phyloP scores from a whole-genome alignment of 495 filamentous ascomycete genomes.

The Aspergillus indologenus region DNA sequence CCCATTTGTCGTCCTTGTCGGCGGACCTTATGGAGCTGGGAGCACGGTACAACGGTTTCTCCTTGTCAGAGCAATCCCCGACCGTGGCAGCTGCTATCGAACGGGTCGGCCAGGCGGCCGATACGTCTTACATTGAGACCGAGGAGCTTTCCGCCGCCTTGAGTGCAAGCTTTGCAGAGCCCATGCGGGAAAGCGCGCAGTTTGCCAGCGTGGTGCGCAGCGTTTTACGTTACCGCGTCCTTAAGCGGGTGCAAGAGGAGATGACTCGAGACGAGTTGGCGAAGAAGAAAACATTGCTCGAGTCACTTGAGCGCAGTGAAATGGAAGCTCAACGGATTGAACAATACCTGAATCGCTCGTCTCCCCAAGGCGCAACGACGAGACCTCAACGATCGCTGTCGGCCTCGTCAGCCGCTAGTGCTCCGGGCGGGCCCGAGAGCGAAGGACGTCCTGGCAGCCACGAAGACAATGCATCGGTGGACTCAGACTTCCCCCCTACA shows the following conservation, averaged over 20 bases:
- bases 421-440: constrained; percentile 44
- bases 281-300: constrained; percentile 75
- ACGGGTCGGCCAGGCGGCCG: constrained; percentile 88
- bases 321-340: constrained; percentile 88
- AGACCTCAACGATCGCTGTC: constrained; percentile 66
- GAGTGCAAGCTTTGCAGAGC: constrained; percentile 89
- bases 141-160: constrained; percentile 82
- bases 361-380: constrained; percentile 38
- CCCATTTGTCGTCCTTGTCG: constrained; percentile 76
- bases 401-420: constrained; percentile 47
- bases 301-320: constrained; percentile 84
- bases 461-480: constrained; percentile 77
- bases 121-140: constrained; percentile 93
- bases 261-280: constrained; percentile 89
- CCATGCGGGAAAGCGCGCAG: constrained; percentile 94
- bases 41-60: constrained; percentile 94
- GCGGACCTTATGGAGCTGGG: constrained; percentile 89
- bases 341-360: constrained; percentile 75
- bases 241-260: constrained; percentile 94
- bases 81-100: constrained; percentile 92
- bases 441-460: constrained; percentile 35
- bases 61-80: constrained; percentile 82
- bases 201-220: constrained; percentile 91
- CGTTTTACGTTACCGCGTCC: constrained; percentile 79
- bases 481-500: constrained; percentile 91